These are phyloP conservation scores for Stipa capillata DNA, from an alignment of 176 grass and related monocot genomes.

Conservation along the genomic window DNA sequence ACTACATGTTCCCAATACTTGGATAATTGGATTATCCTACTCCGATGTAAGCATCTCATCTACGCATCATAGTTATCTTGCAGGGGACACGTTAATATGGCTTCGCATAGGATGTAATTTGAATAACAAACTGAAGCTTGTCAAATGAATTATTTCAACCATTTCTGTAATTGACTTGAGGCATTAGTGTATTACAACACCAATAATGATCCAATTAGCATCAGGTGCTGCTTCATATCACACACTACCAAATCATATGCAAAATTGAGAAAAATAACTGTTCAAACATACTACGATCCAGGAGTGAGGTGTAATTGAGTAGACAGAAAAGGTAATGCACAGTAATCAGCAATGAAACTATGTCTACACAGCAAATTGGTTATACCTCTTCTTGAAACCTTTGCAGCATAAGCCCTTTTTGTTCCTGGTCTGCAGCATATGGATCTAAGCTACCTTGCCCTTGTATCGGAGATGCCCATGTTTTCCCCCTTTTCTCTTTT, in stretches of 20 bases:
- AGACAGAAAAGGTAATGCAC: not conserved
- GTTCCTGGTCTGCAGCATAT: slow-evolving; percentile 66
- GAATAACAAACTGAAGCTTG: not conserved
- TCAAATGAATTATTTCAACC: not conserved
- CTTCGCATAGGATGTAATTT: not conserved
- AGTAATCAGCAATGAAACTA: not conserved
- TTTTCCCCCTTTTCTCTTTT: slow-evolving; percentile 79
- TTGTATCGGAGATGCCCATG: slow-evolving; percentile 82
- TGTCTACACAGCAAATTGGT: not conserved
- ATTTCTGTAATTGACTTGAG: not conserved
- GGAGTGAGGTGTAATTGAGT: not conserved
- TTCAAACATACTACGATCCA: not conserved
- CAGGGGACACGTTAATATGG: not conserved
- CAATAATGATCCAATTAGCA: not conserved
- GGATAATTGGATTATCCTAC: not conserved
- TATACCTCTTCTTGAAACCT: slow-evolving; percentile 96
- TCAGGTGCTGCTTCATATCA: not conserved
- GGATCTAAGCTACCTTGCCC: slow-evolving; percentile 72
- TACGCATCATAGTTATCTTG: not conserved
- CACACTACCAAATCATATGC: not conserved
- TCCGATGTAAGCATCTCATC: not conserved
- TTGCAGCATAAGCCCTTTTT: slow-evolving; percentile 88
- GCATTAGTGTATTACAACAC: not conserved
- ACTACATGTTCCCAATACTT: not conserved
- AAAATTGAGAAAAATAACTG: not conserved